Percentiles rank a stretch among this genome's conserved stretches.
Conservation (phyloP, 2,329 filamentous ascomycete species). For the Dactylellina cionopaga region DNA sequence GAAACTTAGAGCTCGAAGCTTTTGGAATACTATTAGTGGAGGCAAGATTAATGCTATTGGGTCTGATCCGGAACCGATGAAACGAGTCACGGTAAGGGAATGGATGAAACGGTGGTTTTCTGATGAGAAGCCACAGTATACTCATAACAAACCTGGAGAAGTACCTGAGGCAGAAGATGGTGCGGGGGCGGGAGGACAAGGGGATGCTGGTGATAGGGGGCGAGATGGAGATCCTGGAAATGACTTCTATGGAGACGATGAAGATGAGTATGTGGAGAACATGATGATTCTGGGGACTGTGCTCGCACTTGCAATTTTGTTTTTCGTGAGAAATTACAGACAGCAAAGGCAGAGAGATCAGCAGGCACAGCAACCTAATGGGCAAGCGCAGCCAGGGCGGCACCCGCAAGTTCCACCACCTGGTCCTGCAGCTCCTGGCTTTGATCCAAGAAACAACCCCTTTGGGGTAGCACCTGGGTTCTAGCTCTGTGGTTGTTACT, state of each 20-base stretch:
- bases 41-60: conserved; percentile 78
- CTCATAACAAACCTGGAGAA: conserved; percentile 47
- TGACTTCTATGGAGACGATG: conserved; percentile 69
- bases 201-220: conserved; percentile 22
- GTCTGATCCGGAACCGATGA: conserved; percentile 54
- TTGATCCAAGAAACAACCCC: conserved; percentile 36
- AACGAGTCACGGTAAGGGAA: conserved; percentile 54
- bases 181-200: conserved; percentile 11
- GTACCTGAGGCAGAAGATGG: conserved; percentile 45
- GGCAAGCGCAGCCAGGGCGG: conserved; percentile 52
- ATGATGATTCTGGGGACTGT: conserved; percentile 83
- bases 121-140: conserved; percentile 54
- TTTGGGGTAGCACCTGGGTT: conserved; percentile 32
- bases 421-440: conserved; percentile 50
- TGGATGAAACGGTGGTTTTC: conserved; percentile 57
- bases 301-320: conserved; percentile 76
- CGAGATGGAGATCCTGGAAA: conserved; percentile 16
- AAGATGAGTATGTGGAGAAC: conserved; percentile 84
- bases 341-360: conserved; percentile 63
- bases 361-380: conserved; percentile 54
- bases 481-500: background rate
- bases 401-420: conserved; percentile 58
- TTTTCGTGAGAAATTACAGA: conserved; percentile 81
- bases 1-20: conserved; percentile 84
- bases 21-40: conserved; percentile 92